These are phyloP conservation scores for Gnomoniopsis smithogilvyi DNA, from an alignment of 2,329 filamentous ascomycete species.

Conservation along the genomic window DNA sequence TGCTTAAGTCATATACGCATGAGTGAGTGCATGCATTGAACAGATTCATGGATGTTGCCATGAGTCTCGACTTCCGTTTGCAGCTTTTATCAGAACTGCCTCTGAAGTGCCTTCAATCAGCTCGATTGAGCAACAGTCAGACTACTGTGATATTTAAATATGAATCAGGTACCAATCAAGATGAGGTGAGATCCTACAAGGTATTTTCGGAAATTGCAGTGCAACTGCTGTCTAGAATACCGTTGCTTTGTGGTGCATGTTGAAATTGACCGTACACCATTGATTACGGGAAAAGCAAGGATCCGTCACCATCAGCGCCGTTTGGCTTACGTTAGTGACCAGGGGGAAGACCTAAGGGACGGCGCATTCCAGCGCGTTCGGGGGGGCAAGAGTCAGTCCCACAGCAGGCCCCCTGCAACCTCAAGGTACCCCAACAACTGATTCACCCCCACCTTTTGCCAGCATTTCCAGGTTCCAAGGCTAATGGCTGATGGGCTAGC, in stretches of 20 bases:
- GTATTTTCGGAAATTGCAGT: background rate
- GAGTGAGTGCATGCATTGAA: background rate
- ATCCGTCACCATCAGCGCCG: background rate
- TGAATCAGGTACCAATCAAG: background rate
- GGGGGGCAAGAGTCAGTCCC: background rate
- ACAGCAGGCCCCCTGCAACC: background rate
- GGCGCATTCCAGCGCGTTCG: background rate
- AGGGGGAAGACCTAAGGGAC: no score
- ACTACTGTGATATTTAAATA: background rate
- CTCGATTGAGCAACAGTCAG: background rate
- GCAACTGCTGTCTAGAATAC: background rate
- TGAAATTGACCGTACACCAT: background rate
- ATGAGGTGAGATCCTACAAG: background rate
- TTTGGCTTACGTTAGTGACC: background rate
- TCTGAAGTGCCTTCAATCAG: background rate
- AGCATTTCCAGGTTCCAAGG: background rate
- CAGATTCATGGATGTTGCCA: background rate
- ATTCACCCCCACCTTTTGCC: background rate
- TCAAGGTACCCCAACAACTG: background rate
- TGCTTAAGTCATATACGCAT: background rate
- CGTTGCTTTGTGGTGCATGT: background rate
- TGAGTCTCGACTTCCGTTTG: no score
- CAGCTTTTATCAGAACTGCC: background rate
- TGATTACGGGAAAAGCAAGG: no score
- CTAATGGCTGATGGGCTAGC: no score